Evolutionary conservation across 1,284 basidiomycete species (phyloP).

Genomic region (Papiliotrema fonsecae): DNA sequence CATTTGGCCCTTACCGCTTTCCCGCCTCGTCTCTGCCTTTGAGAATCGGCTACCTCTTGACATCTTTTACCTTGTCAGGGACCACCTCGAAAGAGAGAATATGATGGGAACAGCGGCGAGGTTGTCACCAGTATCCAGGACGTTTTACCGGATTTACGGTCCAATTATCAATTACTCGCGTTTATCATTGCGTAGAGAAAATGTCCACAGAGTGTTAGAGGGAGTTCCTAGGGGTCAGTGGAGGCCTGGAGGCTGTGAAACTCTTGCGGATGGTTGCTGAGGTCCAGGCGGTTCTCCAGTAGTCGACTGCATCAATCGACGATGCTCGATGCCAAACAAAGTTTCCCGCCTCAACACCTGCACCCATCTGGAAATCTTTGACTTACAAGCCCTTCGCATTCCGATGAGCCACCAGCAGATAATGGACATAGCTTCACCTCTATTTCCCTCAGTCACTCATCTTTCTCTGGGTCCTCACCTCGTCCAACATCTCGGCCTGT

Average conservation of each 20-base stretch:
- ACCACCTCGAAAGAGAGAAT: constrained; percentile 44
- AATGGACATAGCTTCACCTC: too few species aligned
- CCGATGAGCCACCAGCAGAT: background rate
- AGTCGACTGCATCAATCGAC: background rate
- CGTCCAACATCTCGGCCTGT: background rate
- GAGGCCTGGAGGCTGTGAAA: background rate
- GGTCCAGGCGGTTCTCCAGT: background rate
- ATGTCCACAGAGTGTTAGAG: background rate
- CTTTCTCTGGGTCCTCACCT: background rate
- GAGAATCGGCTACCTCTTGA: too few species aligned
- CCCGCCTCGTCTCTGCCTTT: too few species aligned
- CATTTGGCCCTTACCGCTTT: constrained; percentile 9
- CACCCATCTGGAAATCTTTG: background rate
- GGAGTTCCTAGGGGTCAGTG: constrained; percentile 4
- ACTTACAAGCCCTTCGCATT: background rate
- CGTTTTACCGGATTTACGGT: constrained; percentile 1
- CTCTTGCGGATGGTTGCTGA: background rate
- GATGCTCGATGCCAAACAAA: background rate
- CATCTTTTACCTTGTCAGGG: constrained; percentile 63
- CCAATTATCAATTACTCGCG: background rate
- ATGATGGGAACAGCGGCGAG: background rate
- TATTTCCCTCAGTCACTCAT: background rate
- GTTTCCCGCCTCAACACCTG: background rate
- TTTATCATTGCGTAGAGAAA: background rate
- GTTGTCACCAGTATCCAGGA: background rate